Percentiles rank a stretch among this genome's conserved stretches.
These are phyloP conservation scores for Crithidia bombi DNA, from an alignment of 208 protist genomes.

Conservation along the genomic window DNA sequence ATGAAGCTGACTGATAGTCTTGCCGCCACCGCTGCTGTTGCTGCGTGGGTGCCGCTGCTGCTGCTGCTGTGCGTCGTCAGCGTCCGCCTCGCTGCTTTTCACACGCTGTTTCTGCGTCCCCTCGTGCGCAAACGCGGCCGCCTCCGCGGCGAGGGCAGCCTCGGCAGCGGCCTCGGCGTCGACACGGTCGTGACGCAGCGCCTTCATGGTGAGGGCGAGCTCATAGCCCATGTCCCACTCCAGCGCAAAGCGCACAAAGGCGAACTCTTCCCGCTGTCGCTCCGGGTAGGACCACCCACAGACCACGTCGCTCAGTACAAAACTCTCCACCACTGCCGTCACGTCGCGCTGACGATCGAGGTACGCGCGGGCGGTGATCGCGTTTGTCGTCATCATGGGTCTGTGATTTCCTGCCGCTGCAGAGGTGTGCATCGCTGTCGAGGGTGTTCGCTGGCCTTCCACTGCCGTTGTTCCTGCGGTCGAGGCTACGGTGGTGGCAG, in stretches of 20 bases:
- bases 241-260: constrained; percentile 74
- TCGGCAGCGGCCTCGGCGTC: constrained; percentile 23
- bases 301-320: constrained; percentile 49
- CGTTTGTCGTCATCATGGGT: constrained; percentile 12
- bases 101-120: neutral
- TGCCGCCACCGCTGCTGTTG: constrained; percentile 3
- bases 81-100: neutral
- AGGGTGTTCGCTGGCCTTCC: too few relatives aligned
- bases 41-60: neutral
- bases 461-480: neutral
- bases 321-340: constrained; percentile 47
- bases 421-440: neutral
- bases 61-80: neutral
- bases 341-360: constrained; percentile 33
- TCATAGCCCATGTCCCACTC: constrained; percentile 89
- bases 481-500: neutral
- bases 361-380: constrained; percentile 25
- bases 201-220: constrained; percentile 60
- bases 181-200: constrained; percentile 35
- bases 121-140: neutral
- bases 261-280: constrained; percentile 40
- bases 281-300: constrained; percentile 71
- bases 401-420: too few relatives aligned
- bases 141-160: neutral
- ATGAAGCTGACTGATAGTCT: too few relatives aligned